These are phyloP conservation scores for Solioccasus polychromus DNA, from an alignment of 768 basidiomycete species.

Conservation along the genomic window DNA sequence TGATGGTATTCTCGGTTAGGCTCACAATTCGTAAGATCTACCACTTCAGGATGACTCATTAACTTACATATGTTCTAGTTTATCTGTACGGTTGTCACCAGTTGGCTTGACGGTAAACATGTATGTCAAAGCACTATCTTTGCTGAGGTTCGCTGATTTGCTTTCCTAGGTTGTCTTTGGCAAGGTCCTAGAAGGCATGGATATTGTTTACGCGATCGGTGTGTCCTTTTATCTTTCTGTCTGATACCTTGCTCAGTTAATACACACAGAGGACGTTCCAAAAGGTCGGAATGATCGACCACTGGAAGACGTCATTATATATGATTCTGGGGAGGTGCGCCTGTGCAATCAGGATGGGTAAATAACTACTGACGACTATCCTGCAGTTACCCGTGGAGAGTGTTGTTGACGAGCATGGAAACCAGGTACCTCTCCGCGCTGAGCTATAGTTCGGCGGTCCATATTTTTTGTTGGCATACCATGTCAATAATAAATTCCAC, in stretches of 20 bases:
- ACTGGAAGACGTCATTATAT: slow-evolving; percentile 72
- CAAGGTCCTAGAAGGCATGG: slow-evolving; percentile 89
- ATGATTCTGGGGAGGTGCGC: slow-evolving; percentile 82
- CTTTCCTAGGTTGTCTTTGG: slow-evolving; percentile 82
- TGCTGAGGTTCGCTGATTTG: neutral
- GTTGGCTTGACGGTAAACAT: slow-evolving; percentile 90
- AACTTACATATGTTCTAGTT: slow-evolving; percentile 51
- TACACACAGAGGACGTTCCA: slow-evolving; percentile 62
- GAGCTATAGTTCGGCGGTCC: slow-evolving; percentile 72
- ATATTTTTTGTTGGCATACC: slow-evolving; percentile 33
- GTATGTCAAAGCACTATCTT: slow-evolving; percentile 38
- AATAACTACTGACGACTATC: slow-evolving; percentile 4
- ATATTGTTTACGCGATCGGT: slow-evolving; percentile 78
- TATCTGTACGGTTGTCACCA: slow-evolving; percentile 84
- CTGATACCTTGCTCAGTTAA: slow-evolving; percentile 7
- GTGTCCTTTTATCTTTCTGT: slow-evolving; percentile 16
- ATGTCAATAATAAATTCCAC: slow-evolving; percentile 51
- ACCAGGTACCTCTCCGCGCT: slow-evolving; percentile 90
- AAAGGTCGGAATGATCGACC: slow-evolving; percentile 77
- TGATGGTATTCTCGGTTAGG: slow-evolving; percentile 39
- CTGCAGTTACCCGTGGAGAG: slow-evolving; percentile 52
- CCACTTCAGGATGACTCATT: neutral
- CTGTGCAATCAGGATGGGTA: slow-evolving; percentile 10
- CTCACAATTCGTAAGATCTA: slow-evolving; percentile 76
- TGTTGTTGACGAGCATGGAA: slow-evolving; percentile 59